Evolutionary conservation across 352 stramenopile genomes (phyloP).

Genomic region (Phytophthora pseudosyringae): DNA sequence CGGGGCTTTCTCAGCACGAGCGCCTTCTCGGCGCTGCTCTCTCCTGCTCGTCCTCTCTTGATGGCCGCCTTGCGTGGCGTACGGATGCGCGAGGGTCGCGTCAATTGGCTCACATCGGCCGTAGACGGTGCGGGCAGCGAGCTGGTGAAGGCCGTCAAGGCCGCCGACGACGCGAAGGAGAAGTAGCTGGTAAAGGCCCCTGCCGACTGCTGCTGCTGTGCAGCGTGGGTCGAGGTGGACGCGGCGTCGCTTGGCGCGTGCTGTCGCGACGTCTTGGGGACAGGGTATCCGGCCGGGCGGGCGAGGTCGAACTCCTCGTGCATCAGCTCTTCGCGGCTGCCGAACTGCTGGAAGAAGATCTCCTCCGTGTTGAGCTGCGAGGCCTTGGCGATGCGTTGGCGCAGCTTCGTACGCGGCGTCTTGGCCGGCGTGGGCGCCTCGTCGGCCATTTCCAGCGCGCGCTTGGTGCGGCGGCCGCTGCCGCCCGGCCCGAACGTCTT

Average conservation of each 20-base stretch:
- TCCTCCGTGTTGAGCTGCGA: slow-evolving; percentile 53
- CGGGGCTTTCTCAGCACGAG: slow-evolving; percentile 58
- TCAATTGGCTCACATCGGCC: slow-evolving; percentile 46
- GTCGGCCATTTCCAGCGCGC: slow-evolving; percentile 28
- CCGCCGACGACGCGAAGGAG: slow-evolving; percentile 14
- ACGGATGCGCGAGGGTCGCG: slow-evolving; percentile 47
- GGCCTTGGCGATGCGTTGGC: slow-evolving; percentile 56
- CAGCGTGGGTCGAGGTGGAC: background rate
- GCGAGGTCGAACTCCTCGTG: slow-evolving; percentile 50
- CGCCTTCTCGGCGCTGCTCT: slow-evolving; percentile 63
- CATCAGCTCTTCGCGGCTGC: slow-evolving; percentile 53
- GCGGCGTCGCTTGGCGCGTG: slow-evolving; percentile 4
- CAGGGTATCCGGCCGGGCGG: slow-evolving; percentile 20
- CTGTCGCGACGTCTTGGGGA: slow-evolving; percentile 15
- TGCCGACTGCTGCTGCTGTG: slow-evolving; percentile 7
- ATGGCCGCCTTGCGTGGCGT: slow-evolving; percentile 66
- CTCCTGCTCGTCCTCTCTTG: slow-evolving; percentile 57
- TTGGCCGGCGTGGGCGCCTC: slow-evolving; percentile 18
- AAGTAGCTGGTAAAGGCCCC: slow-evolving; percentile 24
- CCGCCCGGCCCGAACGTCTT: slow-evolving; percentile 41
- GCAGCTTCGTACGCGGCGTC: slow-evolving; percentile 47
- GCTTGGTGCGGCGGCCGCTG: slow-evolving; percentile 29
- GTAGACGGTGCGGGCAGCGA: slow-evolving; percentile 30
- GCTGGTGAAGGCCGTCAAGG: slow-evolving; percentile 34
- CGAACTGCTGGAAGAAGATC: slow-evolving; percentile 77